phyloP scores from a whole-genome alignment of 768 basidiomycete genomes.

The Phanerochaete sordida region DNA sequence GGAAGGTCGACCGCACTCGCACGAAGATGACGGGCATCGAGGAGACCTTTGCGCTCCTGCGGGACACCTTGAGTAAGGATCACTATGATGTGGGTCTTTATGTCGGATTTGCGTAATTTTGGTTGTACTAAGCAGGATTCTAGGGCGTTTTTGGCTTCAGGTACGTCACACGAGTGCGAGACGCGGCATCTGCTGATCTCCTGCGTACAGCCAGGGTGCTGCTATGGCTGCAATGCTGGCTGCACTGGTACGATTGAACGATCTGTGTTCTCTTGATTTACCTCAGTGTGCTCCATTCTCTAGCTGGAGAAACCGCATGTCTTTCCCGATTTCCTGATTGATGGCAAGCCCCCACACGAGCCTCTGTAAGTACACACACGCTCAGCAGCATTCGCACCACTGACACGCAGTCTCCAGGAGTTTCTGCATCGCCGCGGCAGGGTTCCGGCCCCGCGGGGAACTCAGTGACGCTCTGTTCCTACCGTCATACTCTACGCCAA shows the following conservation, averaged over 20 bases:
- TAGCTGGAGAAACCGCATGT: slow-evolving; percentile 49
- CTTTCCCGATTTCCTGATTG: slow-evolving; percentile 57
- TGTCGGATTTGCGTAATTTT: background rate
- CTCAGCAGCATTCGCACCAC: background rate
- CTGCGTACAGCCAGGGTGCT: slow-evolving; percentile 63
- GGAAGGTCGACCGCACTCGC: slow-evolving; percentile 50
- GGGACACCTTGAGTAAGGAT: slow-evolving; percentile 52
- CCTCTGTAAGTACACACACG: slow-evolving; percentile 53
- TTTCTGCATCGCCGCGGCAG: slow-evolving; percentile 75
- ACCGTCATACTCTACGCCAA: slow-evolving; percentile 59
- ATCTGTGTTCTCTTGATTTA: background rate
- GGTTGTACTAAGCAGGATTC: background rate
- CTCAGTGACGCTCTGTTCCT: slow-evolving; percentile 48
- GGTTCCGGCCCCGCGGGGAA: slow-evolving; percentile 53
- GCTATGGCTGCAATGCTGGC: slow-evolving; percentile 68
- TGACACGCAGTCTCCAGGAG: slow-evolving; percentile 35
- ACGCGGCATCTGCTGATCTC: background rate
- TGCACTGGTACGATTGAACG: slow-evolving; percentile 61
- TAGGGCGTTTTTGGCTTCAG: slow-evolving; percentile 84
- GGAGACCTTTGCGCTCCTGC: slow-evolving; percentile 50
- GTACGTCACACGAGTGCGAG: slow-evolving; percentile 27
- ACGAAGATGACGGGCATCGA: slow-evolving; percentile 53
- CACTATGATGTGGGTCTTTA: slow-evolving; percentile 54
- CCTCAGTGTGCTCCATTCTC: background rate
- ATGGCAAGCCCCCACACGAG: slow-evolving; percentile 68